These are phyloP conservation scores for Metschnikowia reukaufii DNA, from an alignment of 805 yeast genomes.

Conservation along the genomic window DNA sequence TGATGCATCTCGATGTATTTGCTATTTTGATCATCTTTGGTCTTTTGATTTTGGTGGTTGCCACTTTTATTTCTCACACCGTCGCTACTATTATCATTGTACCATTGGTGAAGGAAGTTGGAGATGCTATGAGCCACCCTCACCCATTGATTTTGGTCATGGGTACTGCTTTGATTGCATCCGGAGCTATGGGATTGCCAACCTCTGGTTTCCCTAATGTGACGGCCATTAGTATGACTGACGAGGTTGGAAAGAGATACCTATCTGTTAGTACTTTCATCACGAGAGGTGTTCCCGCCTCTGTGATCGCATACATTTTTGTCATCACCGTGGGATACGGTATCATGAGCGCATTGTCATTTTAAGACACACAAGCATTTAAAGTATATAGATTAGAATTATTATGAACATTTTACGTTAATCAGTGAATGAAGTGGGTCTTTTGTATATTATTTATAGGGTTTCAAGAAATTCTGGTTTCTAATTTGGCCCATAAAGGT, in stretches of 20 bases:
- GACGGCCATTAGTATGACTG: conserved; percentile 45
- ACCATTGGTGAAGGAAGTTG: conserved; percentile 43
- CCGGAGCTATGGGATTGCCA: conserved; percentile 48
- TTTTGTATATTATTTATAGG: background rate
- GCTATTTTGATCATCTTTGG: conserved; percentile 71
- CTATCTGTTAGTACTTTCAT: conserved; percentile 43
- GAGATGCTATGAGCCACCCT: conserved; percentile 36
- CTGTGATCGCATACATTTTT: conserved; percentile 36
- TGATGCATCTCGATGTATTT: conserved; percentile 68
- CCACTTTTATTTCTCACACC: conserved; percentile 46
- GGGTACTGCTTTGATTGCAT: conserved; percentile 42
- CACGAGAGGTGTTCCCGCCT: conserved; percentile 44
- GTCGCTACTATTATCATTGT: conserved; percentile 45
- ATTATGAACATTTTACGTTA: background rate
- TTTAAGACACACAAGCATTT: conserved; percentile 5
- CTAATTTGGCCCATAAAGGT: conserved; percentile 4
- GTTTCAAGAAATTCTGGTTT: background rate
- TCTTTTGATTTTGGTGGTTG: conserved; percentile 39
- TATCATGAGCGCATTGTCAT: conserved; percentile 29
- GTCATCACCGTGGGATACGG: conserved; percentile 42
- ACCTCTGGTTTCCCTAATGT: conserved; percentile 47
- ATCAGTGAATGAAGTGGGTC: too few species aligned
- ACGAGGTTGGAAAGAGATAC: conserved; percentile 41
- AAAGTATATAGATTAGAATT: background rate
- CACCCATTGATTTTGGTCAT: conserved; percentile 41